Evolutionary conservation across 202 grass and related monocot genomes (phyloP), one percentile per base, ranked within the genome.

Genomic region (Digitaria exilis): DNA sequence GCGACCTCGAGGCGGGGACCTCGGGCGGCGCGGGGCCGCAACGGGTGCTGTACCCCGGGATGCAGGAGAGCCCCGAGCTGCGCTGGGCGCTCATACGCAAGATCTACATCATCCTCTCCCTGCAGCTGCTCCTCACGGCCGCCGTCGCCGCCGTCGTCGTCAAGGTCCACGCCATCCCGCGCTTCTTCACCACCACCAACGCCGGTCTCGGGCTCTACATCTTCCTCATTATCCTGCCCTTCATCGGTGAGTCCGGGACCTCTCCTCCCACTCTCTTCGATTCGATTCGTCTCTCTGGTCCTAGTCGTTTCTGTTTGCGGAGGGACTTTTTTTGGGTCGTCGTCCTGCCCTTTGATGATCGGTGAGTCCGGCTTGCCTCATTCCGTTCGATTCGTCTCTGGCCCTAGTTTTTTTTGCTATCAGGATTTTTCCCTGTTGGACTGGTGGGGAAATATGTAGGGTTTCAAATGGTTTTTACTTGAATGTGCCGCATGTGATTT

Each of bases 21-120:
- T 79, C 86, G 15, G 52, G 66, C 2, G 79, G 22, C 64, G 44
- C 35, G 37, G 54, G 32, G n/a, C 28, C 16, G 65, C 21, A 43
- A 18, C 57, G 78, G 48, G 58, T 1, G 65, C 84, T 94, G 11
- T 97, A 92, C 86, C 86, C 94, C 44, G 80, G 83, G 83, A 91
- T 91, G 92, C 63, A 68, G 41, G 95, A 97, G 92, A 91, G 84
- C 75, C 81, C 88, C 1, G 95, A 86, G 63, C 68, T 97, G 52
- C 84, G 95, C n/a, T 97, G 95, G 95, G 95, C 88, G 52, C 93
- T 97, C 75, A 93, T 97, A 78, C 90, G 86, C 28, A 97, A 97
- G 92, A 91, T 97, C 81, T 97, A 97, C 88, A 6, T 71, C 88
- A 94, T 97, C 78, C 80, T 97, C 70, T 83, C 92, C n/a, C 2